Percentiles rank a stretch among this genome's conserved stretches.
Conservation (phyloP, 1,284 basidiomycete genomes). For the Microbotryum silenes-acaulis region DNA sequence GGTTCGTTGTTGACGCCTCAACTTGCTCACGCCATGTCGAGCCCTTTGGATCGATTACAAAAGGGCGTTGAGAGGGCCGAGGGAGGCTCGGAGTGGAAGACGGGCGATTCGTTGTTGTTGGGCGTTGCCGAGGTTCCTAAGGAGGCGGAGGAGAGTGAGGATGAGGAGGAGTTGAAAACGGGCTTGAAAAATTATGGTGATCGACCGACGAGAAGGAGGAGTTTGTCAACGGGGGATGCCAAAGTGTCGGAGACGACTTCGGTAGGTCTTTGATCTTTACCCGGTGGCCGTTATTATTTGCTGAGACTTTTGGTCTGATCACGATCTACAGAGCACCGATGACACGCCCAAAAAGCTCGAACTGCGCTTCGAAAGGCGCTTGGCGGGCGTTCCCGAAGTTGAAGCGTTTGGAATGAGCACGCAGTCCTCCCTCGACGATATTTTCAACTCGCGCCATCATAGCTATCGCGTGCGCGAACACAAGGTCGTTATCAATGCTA, state of each 20-base stretch:
- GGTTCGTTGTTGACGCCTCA: slow-evolving; percentile 19
- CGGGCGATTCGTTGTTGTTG: slow-evolving; percentile 18
- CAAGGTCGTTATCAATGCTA: slow-evolving; percentile 18
- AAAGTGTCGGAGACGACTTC: slow-evolving; percentile 15
- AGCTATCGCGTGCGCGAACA: slow-evolving; percentile 28
- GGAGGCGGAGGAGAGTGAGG: not conserved
- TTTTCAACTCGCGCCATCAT: slow-evolving; percentile 27
- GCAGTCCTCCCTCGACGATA: slow-evolving; percentile 21
- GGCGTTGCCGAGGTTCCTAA: slow-evolving; percentile 11
- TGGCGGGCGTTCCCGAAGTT: slow-evolving; percentile 7
- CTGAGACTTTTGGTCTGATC: not conserved
- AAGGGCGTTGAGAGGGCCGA: slow-evolving; percentile 10
- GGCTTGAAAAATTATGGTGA: not conserved
- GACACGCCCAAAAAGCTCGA: slow-evolving; percentile 21
- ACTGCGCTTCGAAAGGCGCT: slow-evolving; percentile 16
- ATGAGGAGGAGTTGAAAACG: not conserved
- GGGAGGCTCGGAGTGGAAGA: slow-evolving; percentile 7
- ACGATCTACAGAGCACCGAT: slow-evolving; percentile 7
- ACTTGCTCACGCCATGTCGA: slow-evolving; percentile 23
- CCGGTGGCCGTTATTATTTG: too few relatives aligned
- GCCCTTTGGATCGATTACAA: slow-evolving; percentile 23
- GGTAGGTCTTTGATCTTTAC: not conserved
- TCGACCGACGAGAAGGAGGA: slow-evolving; percentile 8
- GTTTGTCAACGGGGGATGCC: slow-evolving; percentile 23
- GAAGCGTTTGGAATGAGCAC: slow-evolving; percentile 1